Conservation (phyloP, 2,329 filamentous ascomycete species). For the Cladophialophora yegresii region DNA sequence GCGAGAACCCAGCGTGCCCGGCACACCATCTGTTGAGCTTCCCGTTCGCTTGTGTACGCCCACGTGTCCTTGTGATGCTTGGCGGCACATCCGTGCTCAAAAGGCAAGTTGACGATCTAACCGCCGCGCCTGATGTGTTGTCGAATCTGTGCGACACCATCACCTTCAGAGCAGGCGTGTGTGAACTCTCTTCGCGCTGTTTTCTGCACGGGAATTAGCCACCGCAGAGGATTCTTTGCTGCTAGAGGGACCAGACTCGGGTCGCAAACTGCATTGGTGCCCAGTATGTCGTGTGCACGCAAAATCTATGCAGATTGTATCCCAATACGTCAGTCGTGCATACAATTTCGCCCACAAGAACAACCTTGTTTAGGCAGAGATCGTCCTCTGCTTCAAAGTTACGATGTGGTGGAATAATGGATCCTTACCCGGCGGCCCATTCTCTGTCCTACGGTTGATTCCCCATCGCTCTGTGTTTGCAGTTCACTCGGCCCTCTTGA, state of each 20-base stretch:
- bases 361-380: slow-evolving; percentile 9
- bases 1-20: slow-evolving; percentile 22
- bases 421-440: background rate
- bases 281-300: slow-evolving; percentile 30
- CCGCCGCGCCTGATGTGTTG: slow-evolving; percentile 6
- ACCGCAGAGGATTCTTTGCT: background rate
- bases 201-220: background rate
- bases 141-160: slow-evolving; percentile 7
- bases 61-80: slow-evolving; percentile 27
- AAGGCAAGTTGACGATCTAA: background rate
- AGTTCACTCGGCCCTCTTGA: background rate
- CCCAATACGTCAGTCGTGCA: slow-evolving; percentile 25
- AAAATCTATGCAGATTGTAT: slow-evolving; percentile 24
- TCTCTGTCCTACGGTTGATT: background rate
- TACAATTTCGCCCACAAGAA: slow-evolving; percentile 10
- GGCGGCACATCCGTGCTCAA: slow-evolving; percentile 6
- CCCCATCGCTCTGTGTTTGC: background rate
- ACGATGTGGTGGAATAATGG: slow-evolving; percentile 12
- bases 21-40: slow-evolving; percentile 25
- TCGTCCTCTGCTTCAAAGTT: background rate
- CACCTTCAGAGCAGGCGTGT: slow-evolving; percentile 3
- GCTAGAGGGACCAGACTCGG: background rate
- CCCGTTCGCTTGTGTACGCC: slow-evolving; percentile 27
- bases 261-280: slow-evolving; percentile 11
- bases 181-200: background rate